These are phyloP conservation scores for Phytophthora macrochlamydospora DNA, from an alignment of 352 stramenopile genomes.

Conservation along the genomic window DNA sequence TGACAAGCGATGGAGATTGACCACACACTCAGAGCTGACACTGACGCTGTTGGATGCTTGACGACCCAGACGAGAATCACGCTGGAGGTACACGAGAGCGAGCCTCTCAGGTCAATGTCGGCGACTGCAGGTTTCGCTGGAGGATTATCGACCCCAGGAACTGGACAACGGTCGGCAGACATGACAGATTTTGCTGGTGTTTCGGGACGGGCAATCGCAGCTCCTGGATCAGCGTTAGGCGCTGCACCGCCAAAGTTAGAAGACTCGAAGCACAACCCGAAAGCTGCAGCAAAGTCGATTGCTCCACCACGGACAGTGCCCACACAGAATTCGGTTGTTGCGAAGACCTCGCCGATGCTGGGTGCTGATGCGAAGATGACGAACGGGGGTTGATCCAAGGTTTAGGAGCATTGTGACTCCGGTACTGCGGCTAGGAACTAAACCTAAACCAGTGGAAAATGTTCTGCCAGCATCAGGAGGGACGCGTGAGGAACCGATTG, in stretches of 20 bases:
- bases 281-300: constrained; percentile 23
- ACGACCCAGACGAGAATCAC: constrained; percentile 28
- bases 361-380: constrained; percentile 14
- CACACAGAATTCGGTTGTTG: not conserved
- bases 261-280: constrained; percentile 14
- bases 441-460: constrained; percentile 12
- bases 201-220: constrained; percentile 37
- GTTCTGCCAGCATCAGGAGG: not conserved
- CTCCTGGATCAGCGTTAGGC: constrained; percentile 32
- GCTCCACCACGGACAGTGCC: not conserved
- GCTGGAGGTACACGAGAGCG: constrained; percentile 25
- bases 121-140: constrained; percentile 8
- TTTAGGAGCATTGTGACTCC: constrained; percentile 11
- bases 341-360: not conserved
- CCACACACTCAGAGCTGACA: not conserved
- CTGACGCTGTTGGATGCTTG: not conserved
- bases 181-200: constrained; percentile 10
- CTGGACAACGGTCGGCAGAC: not conserved
- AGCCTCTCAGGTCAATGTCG: not conserved
- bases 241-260: constrained; percentile 17
- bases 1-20: not conserved
- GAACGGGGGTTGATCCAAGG: not conserved
- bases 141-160: not conserved
- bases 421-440: constrained; percentile 15
- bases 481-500: not conserved